Evolutionary conservation across 2,329 filamentous ascomycete genomes (phyloP).

Genomic region (Colletotrichum paranaense): DNA sequence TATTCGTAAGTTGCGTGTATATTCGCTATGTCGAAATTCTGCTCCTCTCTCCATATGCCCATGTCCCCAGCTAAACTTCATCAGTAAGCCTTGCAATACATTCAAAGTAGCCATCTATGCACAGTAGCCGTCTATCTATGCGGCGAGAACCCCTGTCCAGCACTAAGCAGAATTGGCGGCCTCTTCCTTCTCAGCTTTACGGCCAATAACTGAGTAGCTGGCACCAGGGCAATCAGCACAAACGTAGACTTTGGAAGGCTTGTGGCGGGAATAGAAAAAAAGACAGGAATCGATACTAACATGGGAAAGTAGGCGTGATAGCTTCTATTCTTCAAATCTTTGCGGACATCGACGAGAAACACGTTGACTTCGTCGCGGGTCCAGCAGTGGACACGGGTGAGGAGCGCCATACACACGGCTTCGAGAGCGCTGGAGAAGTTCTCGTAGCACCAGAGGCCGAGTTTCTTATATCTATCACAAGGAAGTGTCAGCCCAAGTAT

Average conservation of each 20-base stretch:
- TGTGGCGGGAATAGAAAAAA: too few species aligned
- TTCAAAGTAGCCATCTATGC: too few species aligned
- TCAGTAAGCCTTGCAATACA: too few species aligned
- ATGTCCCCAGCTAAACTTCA: too few species aligned
- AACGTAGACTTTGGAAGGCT: too few species aligned
- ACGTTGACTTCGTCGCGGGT: background rate
- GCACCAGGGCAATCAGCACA: too few species aligned
- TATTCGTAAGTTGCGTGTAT: too few species aligned
- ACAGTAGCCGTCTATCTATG: too few species aligned
- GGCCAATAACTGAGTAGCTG: background rate
- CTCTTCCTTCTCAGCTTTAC: background rate
- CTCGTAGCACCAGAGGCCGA: background rate
- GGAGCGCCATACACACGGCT: background rate
- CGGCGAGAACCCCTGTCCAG: too few species aligned
- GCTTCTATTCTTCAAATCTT: background rate
- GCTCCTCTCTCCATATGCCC: too few species aligned
- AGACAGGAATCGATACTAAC: background rate
- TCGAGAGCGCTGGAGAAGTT: background rate
- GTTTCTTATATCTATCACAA: background rate
- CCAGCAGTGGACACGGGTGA: background rate
- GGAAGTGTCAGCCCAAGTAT: background rate
- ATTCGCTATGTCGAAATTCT: too few species aligned
- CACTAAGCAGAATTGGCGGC: background rate
- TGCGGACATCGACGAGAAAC: background rate
- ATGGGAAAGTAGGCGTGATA: background rate